These are phyloP conservation scores for Thielaviopsis euricoi DNA, from an alignment of 2,329 filamentous ascomycete genomes.

Conservation along the genomic window DNA sequence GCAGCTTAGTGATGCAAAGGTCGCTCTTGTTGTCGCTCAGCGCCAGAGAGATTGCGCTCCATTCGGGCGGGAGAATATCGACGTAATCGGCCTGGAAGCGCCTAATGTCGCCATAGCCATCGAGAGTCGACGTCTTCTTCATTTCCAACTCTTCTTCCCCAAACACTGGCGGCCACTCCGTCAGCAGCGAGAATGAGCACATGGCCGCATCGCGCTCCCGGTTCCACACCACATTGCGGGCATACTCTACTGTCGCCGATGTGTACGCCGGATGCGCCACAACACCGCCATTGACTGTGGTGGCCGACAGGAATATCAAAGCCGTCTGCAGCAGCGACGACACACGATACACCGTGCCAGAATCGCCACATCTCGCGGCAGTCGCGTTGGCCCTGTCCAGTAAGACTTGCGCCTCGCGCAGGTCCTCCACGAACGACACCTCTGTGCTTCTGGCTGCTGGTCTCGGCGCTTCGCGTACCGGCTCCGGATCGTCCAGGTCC, in stretches of 20 bases:
- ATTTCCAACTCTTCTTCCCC: neutral
- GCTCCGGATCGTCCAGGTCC: slow-evolving; percentile 13
- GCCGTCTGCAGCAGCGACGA: slow-evolving; percentile 48
- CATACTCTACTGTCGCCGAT: slow-evolving; percentile 49
- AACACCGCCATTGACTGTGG: slow-evolving; percentile 29
- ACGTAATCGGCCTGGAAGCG: slow-evolving; percentile 67
- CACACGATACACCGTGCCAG: slow-evolving; percentile 44
- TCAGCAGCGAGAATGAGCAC: slow-evolving; percentile 17
- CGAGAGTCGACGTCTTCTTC: slow-evolving; percentile 23
- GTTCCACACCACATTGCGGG: slow-evolving; percentile 50
- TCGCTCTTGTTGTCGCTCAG: slow-evolving; percentile 71
- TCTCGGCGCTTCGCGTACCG: slow-evolving; percentile 9
- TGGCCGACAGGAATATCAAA: slow-evolving; percentile 48
- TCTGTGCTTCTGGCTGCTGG: slow-evolving; percentile 11
- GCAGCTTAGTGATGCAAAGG: slow-evolving; percentile 75
- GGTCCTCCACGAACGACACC: slow-evolving; percentile 36
- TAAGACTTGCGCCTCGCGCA: slow-evolving; percentile 49
- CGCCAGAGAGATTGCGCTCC: slow-evolving; percentile 75
- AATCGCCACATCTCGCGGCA: slow-evolving; percentile 35
- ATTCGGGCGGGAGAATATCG: slow-evolving; percentile 65
- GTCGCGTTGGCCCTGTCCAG: slow-evolving; percentile 46
- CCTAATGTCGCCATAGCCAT: slow-evolving; percentile 32
- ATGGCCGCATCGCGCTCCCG: slow-evolving; percentile 42
- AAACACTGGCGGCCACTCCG: slow-evolving; percentile 13
- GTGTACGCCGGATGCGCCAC: slow-evolving; percentile 38